These are phyloP conservation scores for Calophaca sinica DNA, from an alignment of 306 rosid genomes.

Conservation along the genomic window DNA sequence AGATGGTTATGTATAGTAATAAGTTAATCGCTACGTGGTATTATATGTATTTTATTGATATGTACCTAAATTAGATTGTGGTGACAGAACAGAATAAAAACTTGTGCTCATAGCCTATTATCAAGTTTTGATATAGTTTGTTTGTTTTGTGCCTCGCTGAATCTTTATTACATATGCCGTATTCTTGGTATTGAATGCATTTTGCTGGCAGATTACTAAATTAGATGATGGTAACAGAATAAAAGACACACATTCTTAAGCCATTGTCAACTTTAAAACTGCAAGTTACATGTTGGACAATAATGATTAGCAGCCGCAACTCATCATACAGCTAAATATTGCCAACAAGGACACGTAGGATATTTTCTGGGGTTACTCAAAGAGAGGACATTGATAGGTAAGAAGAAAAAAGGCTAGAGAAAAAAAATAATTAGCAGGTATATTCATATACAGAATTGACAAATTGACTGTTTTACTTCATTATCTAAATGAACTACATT, in stretches of 20 bases:
- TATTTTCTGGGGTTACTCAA: no score
- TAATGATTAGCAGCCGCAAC: slow-evolving; percentile 32
- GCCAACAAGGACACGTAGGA: slow-evolving; percentile 27
- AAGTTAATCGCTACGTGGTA: neutral
- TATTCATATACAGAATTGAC: slow-evolving; percentile 47
- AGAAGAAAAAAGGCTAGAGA: neutral
- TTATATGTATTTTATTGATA: neutral
- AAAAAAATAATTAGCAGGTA: neutral
- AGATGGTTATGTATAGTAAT: no score
- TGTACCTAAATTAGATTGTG: neutral
- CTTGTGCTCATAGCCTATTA: neutral
- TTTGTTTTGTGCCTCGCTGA: neutral
- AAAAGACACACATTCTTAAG: neutral
- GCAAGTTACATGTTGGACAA: neutral
- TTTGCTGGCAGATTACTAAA: neutral
- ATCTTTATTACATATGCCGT: neutral
- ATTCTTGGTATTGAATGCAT: slow-evolving; percentile 20
- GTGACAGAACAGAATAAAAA: neutral
- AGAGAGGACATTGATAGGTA: slow-evolving; percentile 3
- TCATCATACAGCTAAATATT: neutral
- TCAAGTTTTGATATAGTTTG: neutral
- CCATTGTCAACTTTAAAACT: neutral
- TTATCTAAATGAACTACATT: slow-evolving; percentile 8
- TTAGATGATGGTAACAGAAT: slow-evolving; percentile 5
- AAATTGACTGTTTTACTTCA: slow-evolving; percentile 37